Percentiles rank a stretch among this genome's conserved stretches.
Conservation (phyloP, 2,329 filamentous ascomycete species). For the Exophiala spinifera region DNA sequence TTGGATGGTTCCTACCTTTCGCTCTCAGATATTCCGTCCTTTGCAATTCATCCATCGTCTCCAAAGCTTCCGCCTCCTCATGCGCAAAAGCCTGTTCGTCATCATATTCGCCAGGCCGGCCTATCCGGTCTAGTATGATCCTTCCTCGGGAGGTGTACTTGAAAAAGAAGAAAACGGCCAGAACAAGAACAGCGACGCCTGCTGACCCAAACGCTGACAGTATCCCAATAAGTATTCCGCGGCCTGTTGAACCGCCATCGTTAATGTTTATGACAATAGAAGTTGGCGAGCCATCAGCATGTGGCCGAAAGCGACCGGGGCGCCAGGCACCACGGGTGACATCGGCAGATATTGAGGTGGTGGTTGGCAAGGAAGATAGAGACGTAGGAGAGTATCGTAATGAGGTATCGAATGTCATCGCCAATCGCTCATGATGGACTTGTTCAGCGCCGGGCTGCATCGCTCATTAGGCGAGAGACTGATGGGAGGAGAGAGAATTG, state of each 20-base stretch:
- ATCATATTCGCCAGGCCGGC: conserved; percentile 91
- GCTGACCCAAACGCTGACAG: conserved; percentile 92
- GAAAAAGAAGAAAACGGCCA: conserved; percentile 87
- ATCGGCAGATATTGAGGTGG: conserved; percentile 9
- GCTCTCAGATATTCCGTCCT: conserved; percentile 87
- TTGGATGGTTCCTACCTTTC: conserved; percentile 65
- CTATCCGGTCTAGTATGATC: conserved; percentile 90
- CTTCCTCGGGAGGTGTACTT: conserved; percentile 82
- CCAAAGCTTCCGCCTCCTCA: conserved; percentile 92
- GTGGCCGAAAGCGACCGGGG: conserved; percentile 10
- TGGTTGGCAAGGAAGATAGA: conserved; percentile 15
- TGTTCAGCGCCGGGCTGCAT: conserved; percentile 24
- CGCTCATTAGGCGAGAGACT: conserved; percentile 11
- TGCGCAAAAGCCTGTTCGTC: conserved; percentile 92
- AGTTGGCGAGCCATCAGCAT: conserved; percentile 17
- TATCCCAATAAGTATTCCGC: conserved; percentile 89
- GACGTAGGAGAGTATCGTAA: conserved; percentile 16
- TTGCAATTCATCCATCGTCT: conserved; percentile 91
- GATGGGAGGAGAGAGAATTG: conserved; percentile 3
- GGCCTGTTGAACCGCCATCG: conserved; percentile 56
- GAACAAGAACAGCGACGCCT: conserved; percentile 73
- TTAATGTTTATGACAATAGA: conserved; percentile 35
- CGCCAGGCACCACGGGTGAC: conserved; percentile 16
- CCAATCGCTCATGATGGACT: conserved; percentile 22
- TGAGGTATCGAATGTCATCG: conserved; percentile 25